Base-by-base conservation (phyloP, 225 moss, liverwort and hornwort species). In the Polytrichum commune region DNA sequence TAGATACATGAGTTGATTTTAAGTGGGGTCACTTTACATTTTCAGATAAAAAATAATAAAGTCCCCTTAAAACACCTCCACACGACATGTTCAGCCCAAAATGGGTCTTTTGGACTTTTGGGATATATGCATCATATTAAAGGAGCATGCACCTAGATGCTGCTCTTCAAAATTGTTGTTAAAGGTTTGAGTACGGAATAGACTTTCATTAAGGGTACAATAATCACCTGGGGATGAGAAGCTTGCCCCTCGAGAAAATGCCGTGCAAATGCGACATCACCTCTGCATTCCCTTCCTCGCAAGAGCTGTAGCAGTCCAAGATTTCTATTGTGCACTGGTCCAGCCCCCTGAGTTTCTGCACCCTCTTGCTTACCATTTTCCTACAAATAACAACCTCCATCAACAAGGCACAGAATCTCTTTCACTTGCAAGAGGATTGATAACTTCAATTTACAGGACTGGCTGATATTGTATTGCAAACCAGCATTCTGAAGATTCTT, bases 161-260 rank as follows among this genome's bases (percentile, higher is more conserved):
- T 46, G 46, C 46, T 46, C 46, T 46, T 46, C 46, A 46, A 46
- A 16, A 46, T 46, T 46, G 46, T 46, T 46, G 46, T 16, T 46
- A 13, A 46, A 4, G 16, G 3, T 38, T 46, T 46, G 46, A 16
- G 3, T 46, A 46, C 46, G 16, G 0, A 46, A 46, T 13, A 46
- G 46, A 46, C 46, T 4, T 46, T 16, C 3, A 46, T 46, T 46
- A 13, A 35, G 35, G 35, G 35, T 35, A 35, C 8, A 35, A 46
- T 46, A 46, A 46, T 46, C 16, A 93, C 92, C 90, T 87, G 90
- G 69, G 92, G 88, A 80, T 85, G 80, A 80, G 72, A 64, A 46
- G 88, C 78, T 69, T 92, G 81, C 54, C 79, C 63, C 74, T 92
- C 94, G 70, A 92, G 77, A 65, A 77, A 85, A 32, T 77, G 81